Conservation (phyloP, 768 basidiomycete species). For the Coprinellus micaceus region DNA sequence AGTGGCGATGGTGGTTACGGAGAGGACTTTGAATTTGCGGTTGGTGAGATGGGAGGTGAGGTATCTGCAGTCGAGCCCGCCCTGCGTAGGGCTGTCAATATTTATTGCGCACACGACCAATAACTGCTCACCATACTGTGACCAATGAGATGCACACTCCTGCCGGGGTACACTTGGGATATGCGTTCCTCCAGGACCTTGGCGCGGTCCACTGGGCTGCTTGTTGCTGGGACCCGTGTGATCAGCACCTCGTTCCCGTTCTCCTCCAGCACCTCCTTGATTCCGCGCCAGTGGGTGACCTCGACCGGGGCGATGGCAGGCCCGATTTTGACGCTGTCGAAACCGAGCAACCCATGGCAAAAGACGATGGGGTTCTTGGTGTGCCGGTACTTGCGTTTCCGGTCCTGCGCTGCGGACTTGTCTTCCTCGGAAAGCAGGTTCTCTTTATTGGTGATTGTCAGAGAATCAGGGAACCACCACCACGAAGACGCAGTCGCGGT, state of each 20-base stretch:
- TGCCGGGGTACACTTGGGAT: slow-evolving; percentile 73
- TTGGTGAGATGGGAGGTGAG: slow-evolving; percentile 75
- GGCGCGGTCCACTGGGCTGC: slow-evolving; percentile 83
- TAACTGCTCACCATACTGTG: slow-evolving; percentile 63
- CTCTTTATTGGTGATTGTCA: slow-evolving; percentile 27
- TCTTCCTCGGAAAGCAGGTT: slow-evolving; percentile 51
- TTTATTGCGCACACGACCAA: neutral
- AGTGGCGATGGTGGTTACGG: slow-evolving; percentile 90
- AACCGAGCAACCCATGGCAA: slow-evolving; percentile 91
- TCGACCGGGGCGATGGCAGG: slow-evolving; percentile 74
- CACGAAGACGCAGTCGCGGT: slow-evolving; percentile 25
- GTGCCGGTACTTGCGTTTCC: slow-evolving; percentile 53
- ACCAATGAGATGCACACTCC: slow-evolving; percentile 85
- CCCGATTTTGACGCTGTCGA: slow-evolving; percentile 80
- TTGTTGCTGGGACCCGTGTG: slow-evolving; percentile 90
- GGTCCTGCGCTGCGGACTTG: slow-evolving; percentile 34
- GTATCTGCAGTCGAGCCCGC: slow-evolving; percentile 91
- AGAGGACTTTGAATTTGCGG: slow-evolving; percentile 76
- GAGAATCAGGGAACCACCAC: slow-evolving; percentile 54
- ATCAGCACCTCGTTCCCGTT: slow-evolving; percentile 90
- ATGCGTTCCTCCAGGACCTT: slow-evolving; percentile 85
- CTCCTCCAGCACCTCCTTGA: slow-evolving; percentile 85
- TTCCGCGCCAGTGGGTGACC: slow-evolving; percentile 95
- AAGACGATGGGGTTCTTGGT: slow-evolving; percentile 88
- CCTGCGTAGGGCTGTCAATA: slow-evolving; percentile 38